Evolutionary conservation across 768 basidiomycete genomes (phyloP), one percentile per base, ranked within the genome.

Genomic region (Kwoniella europaea): DNA sequence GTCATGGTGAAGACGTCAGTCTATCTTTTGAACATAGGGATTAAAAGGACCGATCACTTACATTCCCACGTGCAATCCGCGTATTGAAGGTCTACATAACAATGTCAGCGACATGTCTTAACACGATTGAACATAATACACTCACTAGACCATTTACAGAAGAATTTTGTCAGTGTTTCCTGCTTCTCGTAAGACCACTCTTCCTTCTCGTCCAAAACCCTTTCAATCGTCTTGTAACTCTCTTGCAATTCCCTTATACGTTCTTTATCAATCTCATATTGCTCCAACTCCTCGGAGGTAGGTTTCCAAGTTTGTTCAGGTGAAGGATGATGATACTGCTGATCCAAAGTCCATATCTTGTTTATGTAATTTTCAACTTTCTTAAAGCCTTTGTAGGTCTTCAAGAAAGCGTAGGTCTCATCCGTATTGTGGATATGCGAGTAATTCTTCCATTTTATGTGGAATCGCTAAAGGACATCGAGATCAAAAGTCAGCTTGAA

Each of bases 341-440:
- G 92, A 85, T 91, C 92, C 56, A 83, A 76, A 18, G 76, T 67
- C 75, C 80, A 84, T 18, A 84, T 77, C 43, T 89, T 88, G 82
- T 95, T 96, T 88, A 99, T 97, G 84, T 98, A 99, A 85, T 99
- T 98, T 85, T 98, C 97, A 72, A 99, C 93, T 62, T 94, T 92
- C 84, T 98, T 98, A 76, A 97, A 87, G 29, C 97, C 97, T 82
- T 90, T 92, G 88, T 91, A 98, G 27, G 91, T 89, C 84, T 96
- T 98, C 69, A 98, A 86, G 84, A 96, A 98, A 80, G 94, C 91
- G 86, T 98, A 97, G 16, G 91, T 91, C 85, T 99, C 97, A 82
- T 98, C 96, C n/a, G 97, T 99, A 81, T 99, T 98, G 86, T 98
- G 97, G 16, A 98, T 87, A 82, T 98, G 96, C 10, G 94, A 97